Evolutionary conservation across 345 rosid species (phyloP), one percentile per base, ranked within the genome.

Genomic region (Arabidopsis thaliana): DNA sequence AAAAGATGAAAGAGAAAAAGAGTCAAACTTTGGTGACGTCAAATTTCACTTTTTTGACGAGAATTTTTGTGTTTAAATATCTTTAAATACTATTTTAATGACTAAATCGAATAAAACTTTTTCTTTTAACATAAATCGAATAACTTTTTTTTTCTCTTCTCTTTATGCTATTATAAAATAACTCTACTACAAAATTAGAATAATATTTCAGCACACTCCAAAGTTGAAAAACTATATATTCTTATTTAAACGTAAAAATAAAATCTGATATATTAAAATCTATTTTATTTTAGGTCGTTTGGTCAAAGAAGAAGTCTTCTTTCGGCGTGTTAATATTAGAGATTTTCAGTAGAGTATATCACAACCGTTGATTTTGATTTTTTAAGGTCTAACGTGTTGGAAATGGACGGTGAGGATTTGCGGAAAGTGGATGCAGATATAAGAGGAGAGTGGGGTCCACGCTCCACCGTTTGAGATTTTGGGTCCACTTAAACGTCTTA

Each of bases 11-110:
- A 73, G 81, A 80, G 79, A 83, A 72, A 78, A 60, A 74, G 80
- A 78, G 90, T 88, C 92, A 89, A 92, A 88, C 83, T 82, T 59
- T 30, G 78, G 44, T 86, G 87, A 90, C 85, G 86, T 87, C 83
- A 82, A 8, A 5, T 8, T 25, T 59, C 45, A 25, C 68, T 82
- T 78, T 79, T 62, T 59, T 72, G 72, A 78, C 77, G 80, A 50
- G 59, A 13, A 41, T 62, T 67, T 55, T 44, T 10, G 8, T 71
- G 49, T 33, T 71, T 42, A 38, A 65, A 63, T 76, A 69, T 69
- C 63, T 44, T 56, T 68, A 44, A 16, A 33, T 53, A 44, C 10
- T 67, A 76, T 69, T 55, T 69, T 56, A 46, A 48, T 22, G 53
- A 63, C 36, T 46, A 70, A 45, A 77, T 70, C 72, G 80, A 63